Evolutionary conservation across 2,329 filamentous ascomycete species (phyloP).

Genomic region (Pleurostoma richardsiae): DNA sequence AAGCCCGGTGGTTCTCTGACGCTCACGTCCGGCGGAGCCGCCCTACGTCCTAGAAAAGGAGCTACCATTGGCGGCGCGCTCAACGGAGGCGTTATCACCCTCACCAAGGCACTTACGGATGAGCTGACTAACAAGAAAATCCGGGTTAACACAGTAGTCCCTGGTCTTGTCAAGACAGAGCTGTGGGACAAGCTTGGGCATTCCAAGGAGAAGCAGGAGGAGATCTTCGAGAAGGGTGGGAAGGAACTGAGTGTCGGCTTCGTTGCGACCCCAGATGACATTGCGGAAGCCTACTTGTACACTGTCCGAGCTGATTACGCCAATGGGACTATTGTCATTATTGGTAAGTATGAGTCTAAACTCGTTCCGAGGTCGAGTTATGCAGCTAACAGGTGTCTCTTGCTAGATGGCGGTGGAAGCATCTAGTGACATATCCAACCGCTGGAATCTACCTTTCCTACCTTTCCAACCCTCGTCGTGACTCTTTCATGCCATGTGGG

Average conservation of each 20-base stretch:
- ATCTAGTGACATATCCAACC: too few relatives aligned
- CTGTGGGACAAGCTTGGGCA: slow-evolving; percentile 24
- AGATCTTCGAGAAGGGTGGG: slow-evolving; percentile 14
- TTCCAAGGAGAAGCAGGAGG: slow-evolving; percentile 16
- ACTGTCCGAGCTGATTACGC: slow-evolving; percentile 19
- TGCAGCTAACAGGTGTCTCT: too few relatives aligned
- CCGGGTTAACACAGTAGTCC: slow-evolving; percentile 24
- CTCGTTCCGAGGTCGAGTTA: too few relatives aligned
- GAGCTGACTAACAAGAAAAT: slow-evolving; percentile 19
- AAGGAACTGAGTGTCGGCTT: slow-evolving; percentile 18
- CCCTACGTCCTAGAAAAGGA: slow-evolving; percentile 27
- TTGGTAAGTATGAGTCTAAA: slow-evolving; percentile 10
- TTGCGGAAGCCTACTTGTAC: slow-evolving; percentile 23
- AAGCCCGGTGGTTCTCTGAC: slow-evolving; percentile 28
- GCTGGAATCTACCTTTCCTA: too few relatives aligned
- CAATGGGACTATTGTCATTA: slow-evolving; percentile 18
- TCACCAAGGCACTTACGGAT: slow-evolving; percentile 18
- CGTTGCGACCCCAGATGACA: slow-evolving; percentile 16
- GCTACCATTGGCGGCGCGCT: slow-evolving; percentile 26
- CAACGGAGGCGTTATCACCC: slow-evolving; percentile 19
- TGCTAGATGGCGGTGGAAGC: too few relatives aligned
- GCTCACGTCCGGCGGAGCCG: slow-evolving; percentile 29
- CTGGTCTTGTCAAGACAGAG: slow-evolving; percentile 22
- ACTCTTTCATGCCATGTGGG: slow-evolving; percentile 5
- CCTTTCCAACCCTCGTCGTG: too few relatives aligned